Evolutionary conservation across 2,329 filamentous ascomycete genomes (phyloP), one percentile per base, ranked within the genome.

Genomic region (Didymella lethalis): DNA sequence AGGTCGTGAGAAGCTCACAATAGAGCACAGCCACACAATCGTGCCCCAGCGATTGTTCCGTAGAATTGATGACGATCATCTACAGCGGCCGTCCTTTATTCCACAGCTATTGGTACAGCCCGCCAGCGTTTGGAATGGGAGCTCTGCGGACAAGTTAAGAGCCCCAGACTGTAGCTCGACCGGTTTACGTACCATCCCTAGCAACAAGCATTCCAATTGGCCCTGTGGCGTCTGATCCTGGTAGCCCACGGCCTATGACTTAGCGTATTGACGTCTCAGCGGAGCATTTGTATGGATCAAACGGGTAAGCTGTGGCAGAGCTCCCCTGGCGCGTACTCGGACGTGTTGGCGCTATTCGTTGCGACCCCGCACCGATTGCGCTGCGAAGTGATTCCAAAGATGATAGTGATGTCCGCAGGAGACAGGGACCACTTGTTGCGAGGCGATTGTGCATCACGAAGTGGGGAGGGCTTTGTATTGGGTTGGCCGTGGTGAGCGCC

Each of bases 281-380:
- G 52, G 52, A 48, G 32, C 53, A 58, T 43, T 54, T 51, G 50
- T 57, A 51, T 57, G 56, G 53, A 60, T 54, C 58, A 62, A 64
- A 59, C 48, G 50, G 57, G 54, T 57, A 61, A 61, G 57, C 46
- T 43, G 48, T 29, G 45, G 53, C 38, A 54, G 41, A 50, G 56
- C 50, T 59, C 58, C 58, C 59, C 64, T 63, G 63, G 65, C 66
- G 66, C 64, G 56, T 66, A 64, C 40, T 62, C 36, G 45, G 53
- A 55, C 64, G 64, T 48, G 61, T 61, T 59, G 53, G 68, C 61
- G 65, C 65, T 54, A 77, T 75, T 75, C 70, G 75, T 68, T 66
- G 61, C 54, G 60, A 75, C 73, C 75, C 75, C 75, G 74, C 74
- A 74, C 70, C 65, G 59, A 64, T 60, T 54, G 62, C 67, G 60